phyloP scores from a whole-genome alignment of 2,329 filamentous ascomycete genomes.

The Cytospora chrysosperma region DNA sequence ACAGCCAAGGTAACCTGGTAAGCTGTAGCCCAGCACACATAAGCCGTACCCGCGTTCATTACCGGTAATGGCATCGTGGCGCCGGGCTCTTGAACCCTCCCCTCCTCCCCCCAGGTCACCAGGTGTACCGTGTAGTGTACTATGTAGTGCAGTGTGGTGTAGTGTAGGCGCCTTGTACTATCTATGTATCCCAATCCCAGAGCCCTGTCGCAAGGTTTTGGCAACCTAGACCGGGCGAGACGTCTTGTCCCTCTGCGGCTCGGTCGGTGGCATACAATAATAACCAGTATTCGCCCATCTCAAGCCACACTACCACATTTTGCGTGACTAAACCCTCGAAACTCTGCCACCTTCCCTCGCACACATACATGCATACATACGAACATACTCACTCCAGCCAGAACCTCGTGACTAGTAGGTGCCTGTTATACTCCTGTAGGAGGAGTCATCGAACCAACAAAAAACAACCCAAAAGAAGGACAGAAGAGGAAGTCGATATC shows the following conservation, averaged over 20 bases:
- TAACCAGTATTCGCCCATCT: constrained; percentile 17
- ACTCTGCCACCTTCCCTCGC: constrained; percentile 11
- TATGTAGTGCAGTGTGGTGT: too few relatives aligned
- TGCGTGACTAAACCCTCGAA: constrained; percentile 9
- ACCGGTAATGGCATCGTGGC: constrained; percentile 20
- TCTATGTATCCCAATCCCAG: constrained; percentile 1
- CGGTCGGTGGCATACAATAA: constrained; percentile 24
- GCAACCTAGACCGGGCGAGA: constrained; percentile 17
- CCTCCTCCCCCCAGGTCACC: constrained; percentile 5
- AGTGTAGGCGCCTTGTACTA: too few relatives aligned
- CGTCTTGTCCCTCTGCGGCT: constrained; percentile 22
- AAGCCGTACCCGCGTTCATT: constrained; percentile 23
- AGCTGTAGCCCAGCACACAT: constrained; percentile 16
- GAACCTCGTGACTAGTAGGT: constrained; percentile 10
- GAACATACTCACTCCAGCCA: neutral
- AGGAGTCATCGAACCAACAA: neutral
- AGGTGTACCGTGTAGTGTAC: neutral
- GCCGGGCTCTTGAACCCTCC: constrained; percentile 11
- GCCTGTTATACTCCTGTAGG: constrained; percentile 3
- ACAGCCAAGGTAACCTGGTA: constrained; percentile 19
- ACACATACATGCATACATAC: neutral
- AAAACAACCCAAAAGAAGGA: neutral
- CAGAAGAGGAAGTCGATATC: neutral
- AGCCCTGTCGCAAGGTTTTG: constrained; percentile 12
- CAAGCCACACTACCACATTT: constrained; percentile 19